These are phyloP conservation scores for Eimeria zaria DNA, from an alignment of 169 alveolate species.

Conservation along the genomic window DNA sequence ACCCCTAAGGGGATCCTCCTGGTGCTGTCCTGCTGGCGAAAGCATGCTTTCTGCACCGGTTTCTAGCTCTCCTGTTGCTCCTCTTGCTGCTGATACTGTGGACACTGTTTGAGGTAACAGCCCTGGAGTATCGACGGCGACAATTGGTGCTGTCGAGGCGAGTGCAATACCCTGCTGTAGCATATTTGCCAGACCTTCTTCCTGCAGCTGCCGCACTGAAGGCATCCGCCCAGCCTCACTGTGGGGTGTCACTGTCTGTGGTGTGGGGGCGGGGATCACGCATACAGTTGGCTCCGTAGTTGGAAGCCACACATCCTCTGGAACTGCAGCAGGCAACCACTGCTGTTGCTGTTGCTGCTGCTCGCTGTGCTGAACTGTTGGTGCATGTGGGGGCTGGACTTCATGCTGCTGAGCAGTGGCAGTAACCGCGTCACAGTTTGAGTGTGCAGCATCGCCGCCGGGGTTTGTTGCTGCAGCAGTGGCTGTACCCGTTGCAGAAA, in stretches of 20 bases:
- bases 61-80: not conserved
- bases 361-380: not conserved
- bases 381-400: not conserved
- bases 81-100: conserved; percentile 2
- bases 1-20: conserved; percentile 42
- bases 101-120: conserved; percentile 1
- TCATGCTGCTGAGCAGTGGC: not conserved
- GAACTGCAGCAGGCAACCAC: conserved; percentile 62
- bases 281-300: conserved; percentile 49
- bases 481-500: conserved; percentile 47
- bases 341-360: conserved; percentile 38
- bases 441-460: not conserved
- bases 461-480: not conserved
- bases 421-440: not conserved
- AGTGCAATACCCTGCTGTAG: conserved; percentile 14
- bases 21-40: conserved; percentile 29
- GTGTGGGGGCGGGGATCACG: conserved; percentile 32
- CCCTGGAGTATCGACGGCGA: conserved; percentile 73
- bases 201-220: not conserved
- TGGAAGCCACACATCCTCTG: conserved; percentile 70
- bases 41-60: not conserved
- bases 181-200: not conserved
- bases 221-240: not conserved
- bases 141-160: conserved; percentile 50
- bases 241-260: not conserved